Evolutionary conservation across 352 stramenopile species (phyloP), one percentile per base, ranked within the genome.

Genomic region (Phytophthora ohioensis): DNA sequence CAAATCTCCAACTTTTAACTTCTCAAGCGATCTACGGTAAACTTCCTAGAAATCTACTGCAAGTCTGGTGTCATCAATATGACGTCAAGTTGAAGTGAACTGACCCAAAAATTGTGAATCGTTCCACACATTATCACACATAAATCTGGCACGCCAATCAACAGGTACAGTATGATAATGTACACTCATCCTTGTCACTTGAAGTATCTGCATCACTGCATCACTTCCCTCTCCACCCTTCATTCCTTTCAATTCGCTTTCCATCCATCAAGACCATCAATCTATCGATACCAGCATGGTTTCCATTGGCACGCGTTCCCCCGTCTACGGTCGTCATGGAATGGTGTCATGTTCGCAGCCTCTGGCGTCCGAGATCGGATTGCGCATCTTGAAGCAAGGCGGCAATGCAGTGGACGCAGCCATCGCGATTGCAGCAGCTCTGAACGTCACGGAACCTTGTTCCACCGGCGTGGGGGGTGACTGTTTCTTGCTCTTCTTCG

Each of bases 401-500:
- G 97, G 95, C 49, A 99, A 99, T 70, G 96, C 96, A 0, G 95
- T 98, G n/a, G 97, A 99, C 78, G 95, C 97, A 0, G 82, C 84
- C 11, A 86, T 92, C 53, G 82, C 81, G 5, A 62, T 91, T 39
- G 83, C 85, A 21, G 80, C 83, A 31, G 71, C 81, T 42, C 71
- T 90, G 54, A 82, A 80, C 64, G 74, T 93, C 43, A 91, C 85
- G 46, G 85, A 94, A 55, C 87, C 83, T 7, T 90, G 83, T 76
- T 93, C 83, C 13, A 97, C 88, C 3, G 88, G 88, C 55, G 91
- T 94, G 47, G 93, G 80, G 34, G 93, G 93, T 34, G 97, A 99
- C 83, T 98, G 95, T 81, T 99, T 99, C 76, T 79, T 97, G 69
- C 89, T 99, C 34, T 98, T 93, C 79, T 99, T 96, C 71, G 86